These are phyloP conservation scores for Hygrocybe punicea DNA, from an alignment of 768 basidiomycete genomes.

Conservation along the genomic window DNA sequence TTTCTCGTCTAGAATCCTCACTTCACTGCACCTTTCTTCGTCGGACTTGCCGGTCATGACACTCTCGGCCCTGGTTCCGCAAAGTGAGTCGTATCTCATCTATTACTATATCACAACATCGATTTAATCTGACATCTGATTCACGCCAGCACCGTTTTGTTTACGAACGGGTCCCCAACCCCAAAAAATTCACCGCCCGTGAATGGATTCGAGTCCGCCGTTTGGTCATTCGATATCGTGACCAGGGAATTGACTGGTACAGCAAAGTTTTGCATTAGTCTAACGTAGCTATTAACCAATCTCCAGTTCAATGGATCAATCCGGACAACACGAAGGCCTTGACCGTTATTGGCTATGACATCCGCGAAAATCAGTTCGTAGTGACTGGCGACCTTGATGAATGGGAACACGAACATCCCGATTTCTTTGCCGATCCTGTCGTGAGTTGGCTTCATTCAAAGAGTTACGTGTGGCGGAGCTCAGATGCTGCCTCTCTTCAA, in stretches of 20 bases:
- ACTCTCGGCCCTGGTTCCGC: not conserved
- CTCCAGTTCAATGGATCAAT: constrained; percentile 47
- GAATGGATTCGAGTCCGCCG: constrained; percentile 39
- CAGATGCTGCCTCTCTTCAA: not conserved
- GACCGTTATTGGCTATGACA: constrained; percentile 41
- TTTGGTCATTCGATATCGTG: constrained; percentile 42
- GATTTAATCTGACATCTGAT: constrained; percentile 36
- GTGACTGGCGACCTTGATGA: constrained; percentile 43
- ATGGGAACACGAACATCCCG: constrained; percentile 34
- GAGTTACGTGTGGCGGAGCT: not conserved
- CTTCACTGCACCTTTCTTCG: constrained; percentile 27
- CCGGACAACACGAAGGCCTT: constrained; percentile 38
- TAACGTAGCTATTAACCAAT: not conserved
- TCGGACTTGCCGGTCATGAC: not conserved
- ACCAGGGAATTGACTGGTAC: constrained; percentile 43
- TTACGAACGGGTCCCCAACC: constrained; percentile 22
- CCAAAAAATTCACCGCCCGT: constrained; percentile 32
- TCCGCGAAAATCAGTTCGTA: constrained; percentile 39
- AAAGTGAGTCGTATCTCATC: not conserved
- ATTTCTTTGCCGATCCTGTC: constrained; percentile 30
- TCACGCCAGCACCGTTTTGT: constrained; percentile 37
- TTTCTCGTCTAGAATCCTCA: constrained; percentile 33
- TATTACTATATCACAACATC: not conserved
- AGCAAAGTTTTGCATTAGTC: constrained; percentile 1
- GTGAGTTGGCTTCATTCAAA: constrained; percentile 31